phyloP scores from a whole-genome alignment of 2,329 filamentous ascomycete genomes.

The Neonectria hederae region DNA sequence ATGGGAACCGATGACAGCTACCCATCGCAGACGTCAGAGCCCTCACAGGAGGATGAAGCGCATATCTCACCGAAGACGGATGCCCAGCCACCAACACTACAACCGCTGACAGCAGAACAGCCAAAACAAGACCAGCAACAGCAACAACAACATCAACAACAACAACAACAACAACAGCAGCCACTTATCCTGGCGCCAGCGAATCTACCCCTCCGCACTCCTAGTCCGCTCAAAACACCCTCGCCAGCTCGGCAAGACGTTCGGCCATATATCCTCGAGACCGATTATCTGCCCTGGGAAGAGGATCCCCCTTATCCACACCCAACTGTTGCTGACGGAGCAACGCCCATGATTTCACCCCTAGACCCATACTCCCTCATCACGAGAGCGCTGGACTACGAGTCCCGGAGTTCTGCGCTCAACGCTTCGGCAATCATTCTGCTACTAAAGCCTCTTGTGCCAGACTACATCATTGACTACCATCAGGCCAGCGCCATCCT shows the following conservation, averaged over 20 bases:
- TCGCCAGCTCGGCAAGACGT: conserved; percentile 49
- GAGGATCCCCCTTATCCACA: conserved; percentile 66
- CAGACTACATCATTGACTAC: conserved; percentile 62
- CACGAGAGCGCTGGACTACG: conserved; percentile 63
- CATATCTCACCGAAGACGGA: conserved; percentile 24
- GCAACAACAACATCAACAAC: conserved; percentile 10
- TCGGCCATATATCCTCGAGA: conserved; percentile 59
- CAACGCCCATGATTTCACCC: conserved; percentile 45
- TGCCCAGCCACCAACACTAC: conserved; percentile 11
- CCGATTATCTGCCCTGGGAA: conserved; percentile 68
- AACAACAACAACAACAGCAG: conserved; percentile 12
- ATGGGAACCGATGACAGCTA: conserved; percentile 48
- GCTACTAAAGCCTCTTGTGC: conserved; percentile 66
- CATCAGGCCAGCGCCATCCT: conserved; percentile 66
- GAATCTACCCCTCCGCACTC: conserved; percentile 27
- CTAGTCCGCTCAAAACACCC: conserved; percentile 41
- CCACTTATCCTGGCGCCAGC: conserved; percentile 27
- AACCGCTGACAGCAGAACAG: conserved; percentile 5
- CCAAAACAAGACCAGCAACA: conserved; percentile 7
- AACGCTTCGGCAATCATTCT: conserved; percentile 70
- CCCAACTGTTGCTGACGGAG: conserved; percentile 39
- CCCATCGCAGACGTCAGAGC: conserved; percentile 45
- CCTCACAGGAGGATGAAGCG: conserved; percentile 37
- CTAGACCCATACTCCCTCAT: conserved; percentile 66
- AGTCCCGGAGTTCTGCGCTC: conserved; percentile 64